Evolutionary conservation across 2,329 filamentous ascomycete species (phyloP).

Genomic region (Phialocephala subalpina): DNA sequence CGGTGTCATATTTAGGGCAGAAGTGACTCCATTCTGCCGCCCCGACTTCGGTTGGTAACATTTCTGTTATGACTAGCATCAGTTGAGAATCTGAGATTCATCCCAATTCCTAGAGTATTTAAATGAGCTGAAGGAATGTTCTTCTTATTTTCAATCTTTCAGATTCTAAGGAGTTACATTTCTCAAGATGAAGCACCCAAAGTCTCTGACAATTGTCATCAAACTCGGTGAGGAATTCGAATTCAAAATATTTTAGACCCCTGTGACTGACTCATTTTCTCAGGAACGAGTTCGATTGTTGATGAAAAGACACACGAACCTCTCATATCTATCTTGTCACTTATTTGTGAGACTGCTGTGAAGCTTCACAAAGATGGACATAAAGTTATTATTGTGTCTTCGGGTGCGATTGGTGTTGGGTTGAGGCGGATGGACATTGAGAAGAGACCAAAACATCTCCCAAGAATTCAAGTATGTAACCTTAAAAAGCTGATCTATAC

Average conservation of each 20-base stretch:
- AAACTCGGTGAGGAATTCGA: constrained; percentile 63
- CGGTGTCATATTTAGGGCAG: not conserved
- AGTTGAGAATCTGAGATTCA: not conserved
- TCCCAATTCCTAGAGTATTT: not conserved
- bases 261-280: constrained; percentile 19
- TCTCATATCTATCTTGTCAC: constrained; percentile 85
- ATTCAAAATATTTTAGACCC: constrained; percentile 21
- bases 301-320: constrained; percentile 96
- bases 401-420: constrained; percentile 94
- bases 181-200: constrained; percentile 57
- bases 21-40: not conserved
- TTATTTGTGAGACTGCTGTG: constrained; percentile 94
- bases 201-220: constrained; percentile 71
- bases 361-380: constrained; percentile 90
- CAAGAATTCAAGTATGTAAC: constrained; percentile 75
- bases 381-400: constrained; percentile 94
- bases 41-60: not conserved
- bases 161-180: not conserved
- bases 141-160: not conserved
- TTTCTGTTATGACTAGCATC: constrained; percentile 2
- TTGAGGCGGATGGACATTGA: constrained; percentile 89
- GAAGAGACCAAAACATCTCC: constrained; percentile 87
- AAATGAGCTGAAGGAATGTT: not conserved
- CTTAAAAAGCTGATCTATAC: not conserved
- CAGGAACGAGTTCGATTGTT: constrained; percentile 98